A percentile compares a stretch with the other conserved stretches of the same genome.
Evolutionary conservation across 257 asterid species (phyloP).

Genomic region (Gynochthodes officinalis): DNA sequence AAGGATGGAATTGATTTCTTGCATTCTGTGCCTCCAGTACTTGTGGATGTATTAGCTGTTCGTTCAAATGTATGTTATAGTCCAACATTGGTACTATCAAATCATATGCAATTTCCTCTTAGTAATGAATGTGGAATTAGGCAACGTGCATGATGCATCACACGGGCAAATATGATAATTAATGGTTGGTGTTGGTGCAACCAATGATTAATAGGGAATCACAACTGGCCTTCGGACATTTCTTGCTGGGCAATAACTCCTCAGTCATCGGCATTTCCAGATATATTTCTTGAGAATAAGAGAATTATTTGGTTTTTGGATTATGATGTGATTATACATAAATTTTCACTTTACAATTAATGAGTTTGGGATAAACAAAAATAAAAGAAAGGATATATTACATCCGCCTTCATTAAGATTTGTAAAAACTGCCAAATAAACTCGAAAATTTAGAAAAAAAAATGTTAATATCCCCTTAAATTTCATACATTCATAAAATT

Average conservation of each 20-base stretch:
- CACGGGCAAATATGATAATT: background rate
- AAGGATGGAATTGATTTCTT: too few species aligned
- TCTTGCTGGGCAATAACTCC: background rate
- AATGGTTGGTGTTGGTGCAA: background rate
- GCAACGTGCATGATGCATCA: background rate
- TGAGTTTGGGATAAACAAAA: background rate
- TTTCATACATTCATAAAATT: too few species aligned
- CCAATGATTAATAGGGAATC: background rate
- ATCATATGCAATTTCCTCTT: background rate
- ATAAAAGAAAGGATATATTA: too few species aligned
- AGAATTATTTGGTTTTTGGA: background rate
- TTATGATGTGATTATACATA: background rate
- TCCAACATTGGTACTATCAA: background rate
- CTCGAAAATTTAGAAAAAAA: too few species aligned
- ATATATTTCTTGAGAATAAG: background rate
- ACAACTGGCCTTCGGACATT: slow-evolving; percentile 8
- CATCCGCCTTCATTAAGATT: too few species aligned
- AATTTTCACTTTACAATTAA: background rate
- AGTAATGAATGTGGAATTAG: background rate
- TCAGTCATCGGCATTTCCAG: background rate
- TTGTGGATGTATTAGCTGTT: background rate
- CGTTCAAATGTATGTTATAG: too few species aligned
- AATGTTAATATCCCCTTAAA: too few species aligned
- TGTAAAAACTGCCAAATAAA: too few species aligned
- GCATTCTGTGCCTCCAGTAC: background rate